phyloP scores from a whole-genome alignment of 1,139 yeast genomes.

The Nakaseomyces kungkrabaensis region DNA sequence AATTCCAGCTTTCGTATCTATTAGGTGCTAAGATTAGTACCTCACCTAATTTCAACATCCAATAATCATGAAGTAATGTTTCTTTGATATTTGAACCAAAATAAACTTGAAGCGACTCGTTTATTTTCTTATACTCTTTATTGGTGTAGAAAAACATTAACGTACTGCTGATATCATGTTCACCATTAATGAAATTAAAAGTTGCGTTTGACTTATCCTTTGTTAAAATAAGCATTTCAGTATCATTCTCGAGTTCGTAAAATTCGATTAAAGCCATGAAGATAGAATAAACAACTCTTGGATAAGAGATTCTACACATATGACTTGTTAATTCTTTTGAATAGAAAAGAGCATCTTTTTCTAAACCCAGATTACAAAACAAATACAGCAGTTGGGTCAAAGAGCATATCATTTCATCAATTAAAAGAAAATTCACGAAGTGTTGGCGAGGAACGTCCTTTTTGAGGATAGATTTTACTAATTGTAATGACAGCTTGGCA shows the following conservation, averaged over 20 bases:
- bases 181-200: constrained; percentile 22
- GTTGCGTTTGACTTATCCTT: constrained; percentile 17
- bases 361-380: constrained; percentile 39
- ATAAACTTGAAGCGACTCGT: constrained; percentile 19
- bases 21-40: constrained; percentile 17
- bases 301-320: constrained; percentile 20
- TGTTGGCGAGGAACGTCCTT: constrained; percentile 22
- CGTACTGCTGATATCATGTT: constrained; percentile 20
- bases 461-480: constrained; percentile 29
- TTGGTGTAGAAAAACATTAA: constrained; percentile 16
- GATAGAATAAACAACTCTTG: constrained; percentile 24
- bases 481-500: constrained; percentile 26
- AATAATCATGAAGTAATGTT: constrained; percentile 18
- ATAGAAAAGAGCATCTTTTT: constrained; percentile 46
- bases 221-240: constrained; percentile 7
- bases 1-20: constrained; percentile 16
- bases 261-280: constrained; percentile 17
- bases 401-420: constrained; percentile 30
- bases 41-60: constrained; percentile 25
- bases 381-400: constrained; percentile 33
- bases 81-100: constrained; percentile 19
- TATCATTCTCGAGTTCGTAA: constrained; percentile 18
- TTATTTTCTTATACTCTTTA: constrained; percentile 15
- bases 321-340: constrained; percentile 39
- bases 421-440: constrained; percentile 33